Base-by-base conservation (phyloP, 441 rosid species). In the Aleurites moluccanus region DNA sequence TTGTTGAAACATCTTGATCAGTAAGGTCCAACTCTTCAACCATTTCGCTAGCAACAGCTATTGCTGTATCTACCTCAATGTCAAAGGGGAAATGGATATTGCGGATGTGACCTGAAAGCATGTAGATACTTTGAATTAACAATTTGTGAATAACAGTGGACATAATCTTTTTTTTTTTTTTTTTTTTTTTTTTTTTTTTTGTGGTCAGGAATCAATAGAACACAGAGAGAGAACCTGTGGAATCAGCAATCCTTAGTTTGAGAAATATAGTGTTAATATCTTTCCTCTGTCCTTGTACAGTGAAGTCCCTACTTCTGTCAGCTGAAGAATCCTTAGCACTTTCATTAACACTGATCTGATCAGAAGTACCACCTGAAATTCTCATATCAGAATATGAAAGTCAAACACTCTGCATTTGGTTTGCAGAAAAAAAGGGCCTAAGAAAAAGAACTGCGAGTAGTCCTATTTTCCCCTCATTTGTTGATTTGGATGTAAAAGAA, bases 81-180 rank as follows among this genome's bases (percentile, higher is more conserved):
- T 92, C 86, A 53, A 94, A 94, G 38, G 98, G 98, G 83, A 94
- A 94, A 85, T 92, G 97, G 67, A 94, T 94, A 78, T 91, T 90
- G 69, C 92, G 97, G 64, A 83, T 67, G 76, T 91, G 87, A 64
- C 97, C 98, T 94, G 61, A 83, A 11, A 30, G 64, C 40, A 75
- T 15, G 70, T 0, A 15, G 40, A 77, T 15, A 63, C 20, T 52
- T 13, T n/a, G 30, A 55, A 15, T 69, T 52, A 30, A 61, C 67
- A 35, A 4, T 23, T 47, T 40, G 27, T 70, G 60, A 73, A 49
- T 60, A 62, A 28, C 27, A 55, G 66, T 42, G 33, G 16, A 64
- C 13, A 45, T 56, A 18, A 76, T 40, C 64, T 68, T 23, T 27
- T 4, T 16, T 68, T 16, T 69, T n/a, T n/a, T n/a, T n/a, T n/a